Evolutionary conservation across 2,329 filamentous ascomycete species (phyloP).

Genomic region (Epichloe sibirici): DNA sequence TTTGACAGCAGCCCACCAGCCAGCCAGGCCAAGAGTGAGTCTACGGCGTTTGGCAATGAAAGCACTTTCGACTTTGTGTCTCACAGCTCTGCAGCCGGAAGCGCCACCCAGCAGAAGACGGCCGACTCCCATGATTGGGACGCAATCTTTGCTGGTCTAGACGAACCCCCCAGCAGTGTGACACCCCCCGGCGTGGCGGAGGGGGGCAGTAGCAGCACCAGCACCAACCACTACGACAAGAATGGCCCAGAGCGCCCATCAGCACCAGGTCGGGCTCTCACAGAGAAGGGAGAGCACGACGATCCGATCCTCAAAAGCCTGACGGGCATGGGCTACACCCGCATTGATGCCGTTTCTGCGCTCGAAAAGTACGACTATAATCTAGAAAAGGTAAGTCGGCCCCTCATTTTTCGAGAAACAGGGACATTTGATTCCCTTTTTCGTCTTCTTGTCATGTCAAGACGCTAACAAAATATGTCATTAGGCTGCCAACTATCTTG

Average conservation of each 20-base stretch:
- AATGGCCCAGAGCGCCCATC: constrained; percentile 16
- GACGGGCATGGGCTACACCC: constrained; percentile 77
- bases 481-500: constrained; percentile 43
- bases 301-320: constrained; percentile 84
- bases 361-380: constrained; percentile 95
- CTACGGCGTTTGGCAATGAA: constrained; percentile 38
- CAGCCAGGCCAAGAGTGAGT: constrained; percentile 42
- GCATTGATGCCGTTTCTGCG: constrained; percentile 61
- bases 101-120: constrained; percentile 27
- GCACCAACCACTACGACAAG: constrained; percentile 1
- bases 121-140: constrained; percentile 75
- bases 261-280: constrained; percentile 51
- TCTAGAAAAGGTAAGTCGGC: constrained; percentile 66
- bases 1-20: constrained; percentile 59
- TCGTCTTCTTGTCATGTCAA: not conserved
- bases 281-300: constrained; percentile 67
- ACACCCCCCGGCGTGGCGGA: constrained; percentile 11
- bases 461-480: constrained; percentile 8
- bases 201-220: constrained; percentile 1
- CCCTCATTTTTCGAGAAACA: not conserved
- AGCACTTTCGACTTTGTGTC: constrained; percentile 48
- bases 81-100: constrained; percentile 19
- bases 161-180: constrained; percentile 38
- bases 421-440: not conserved
- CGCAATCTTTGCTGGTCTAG: constrained; percentile 75